Evolutionary conservation across 129 eudicot genomes (phyloP), one percentile per base, ranked within the genome.

Genomic region (Ambrosia trifida): DNA sequence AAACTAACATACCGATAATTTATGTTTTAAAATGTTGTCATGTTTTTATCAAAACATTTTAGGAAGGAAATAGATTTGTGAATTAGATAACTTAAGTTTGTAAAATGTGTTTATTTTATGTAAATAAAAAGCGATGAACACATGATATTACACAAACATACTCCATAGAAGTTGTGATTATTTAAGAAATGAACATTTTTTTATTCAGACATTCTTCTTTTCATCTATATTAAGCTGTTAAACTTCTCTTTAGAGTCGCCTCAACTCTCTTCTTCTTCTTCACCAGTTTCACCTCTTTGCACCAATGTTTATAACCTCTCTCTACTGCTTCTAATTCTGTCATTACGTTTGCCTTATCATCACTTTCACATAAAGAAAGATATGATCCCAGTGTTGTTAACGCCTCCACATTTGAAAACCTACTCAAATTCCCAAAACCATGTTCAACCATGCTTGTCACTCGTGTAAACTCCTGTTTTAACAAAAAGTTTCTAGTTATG

Each of bases 301-400:
- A 76, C 89, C 91, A 78, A 24, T 67, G 72, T 43, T 76, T 82
- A 72, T 92, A 87, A 19, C 78, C 85, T 52, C 80, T 35, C 33
- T 93, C 87, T 41, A 82, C 85, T 49, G 84, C 84, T 53, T 82
- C 78, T 33, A 89, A 70, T 72, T 85, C 98, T 75, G 65, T 0
- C 79, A 64, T 85, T 16, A 83, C 69, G 46, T 82, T 79, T 20
- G 50, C n/a, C 10, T 73, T 80, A 41, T 78, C 41, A 12, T 30
- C 84, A 52, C 69, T 71, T 32, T 79, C 87, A 56, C 68, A 7
- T 38, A 73, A 75, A 7, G 79, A 74, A 70, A 82, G 63, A 54
- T 81, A 77, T 2, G 89, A 77, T 58, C 83, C 70, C 38, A 63
- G 38, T 69, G 82, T 83, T 7, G 75, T 70, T 18, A 77, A 32